Base-by-base conservation (phyloP, 352 stramenopile genomes). In the Globisporangium heterothallicum region DNA sequence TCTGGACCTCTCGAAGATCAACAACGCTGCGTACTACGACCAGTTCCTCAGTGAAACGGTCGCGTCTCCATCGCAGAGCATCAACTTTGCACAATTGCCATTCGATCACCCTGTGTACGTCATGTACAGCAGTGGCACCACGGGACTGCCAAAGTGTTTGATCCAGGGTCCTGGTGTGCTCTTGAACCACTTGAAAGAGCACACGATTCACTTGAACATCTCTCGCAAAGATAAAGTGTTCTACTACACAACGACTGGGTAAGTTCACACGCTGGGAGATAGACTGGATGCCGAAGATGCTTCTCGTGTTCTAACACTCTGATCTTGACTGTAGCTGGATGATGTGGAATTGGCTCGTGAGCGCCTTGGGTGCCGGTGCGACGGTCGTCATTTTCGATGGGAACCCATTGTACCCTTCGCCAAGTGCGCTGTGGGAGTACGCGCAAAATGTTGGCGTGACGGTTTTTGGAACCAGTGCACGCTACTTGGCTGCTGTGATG, bases 311-410 rank as follows among this genome's bases (percentile, higher is more conserved):
- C 2, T 45, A 22, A 21, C 18, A 22, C 29, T 35, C 40, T 18
- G n/a, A n/a, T 21, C 26, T 42, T n/a, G 10, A 49, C 6, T 43
- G 6, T 27, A 67, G 63, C 4, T 89, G 79, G 82, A 94, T 94
- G 84, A 94, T 94, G 84, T 94, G 84, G 84, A 92, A 93, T 53
- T 95, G 83, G 83, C 63, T 90, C 47, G 74, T 87, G 27, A 87
- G 77, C 38, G 74, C 59, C 5, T 72, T 95, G 10, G 73, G 78
- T 16, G 64, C 82, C 52, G 78, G 80, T 25, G 77, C 80, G 25
- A 86, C 81, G 6, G 53, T 95, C 42, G 80, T 95, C 13, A 57
- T 89, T 25, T 92, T 86, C 19, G 81, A 92, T 34, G 81, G 81
- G 30, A 88, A 92, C 45, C 75, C 78, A 40, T 51, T 87, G 54